Evolutionary conservation across 176 grass and related monocot species (phyloP), one percentile per base, ranked within the genome.

Genomic region (Phragmites australis): DNA sequence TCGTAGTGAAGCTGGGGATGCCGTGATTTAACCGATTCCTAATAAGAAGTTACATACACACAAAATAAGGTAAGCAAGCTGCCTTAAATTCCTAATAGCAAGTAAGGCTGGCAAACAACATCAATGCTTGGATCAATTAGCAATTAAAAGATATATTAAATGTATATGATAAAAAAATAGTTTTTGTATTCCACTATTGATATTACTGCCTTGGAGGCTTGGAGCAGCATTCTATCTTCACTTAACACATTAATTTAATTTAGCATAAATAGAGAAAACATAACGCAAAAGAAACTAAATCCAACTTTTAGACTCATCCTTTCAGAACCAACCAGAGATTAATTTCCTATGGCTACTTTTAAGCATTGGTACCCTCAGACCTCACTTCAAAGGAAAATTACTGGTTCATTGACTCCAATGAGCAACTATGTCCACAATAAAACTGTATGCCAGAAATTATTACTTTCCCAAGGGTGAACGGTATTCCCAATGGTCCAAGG

Each of bases 1-100:
- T 94, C 91, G 34, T 90, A 86, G 31, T 94, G 91, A 88, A 91
- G 91, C 67, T 91, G 88, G 23, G 88, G 88, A 69, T 94, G 85
- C 12, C 76, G 79, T 84, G 88, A 88, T 86, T 91, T 94, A 21
- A 84, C 75, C 4, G 91, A 82, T 86, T 91, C 83, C 85, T 88
- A 76, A 65, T 79, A 85, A 81, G 41, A 90, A 69, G 53, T 72
- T 34, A 34, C 59, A 48, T 37, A 74, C 49, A 59, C 37, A 68
- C 15, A 68, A 30, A 75, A 77, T 41, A 41, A 41, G 13, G 16
- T 79, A 25, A 83, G 54, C 5, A 48, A 65, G 34, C 66, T 79
- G 25, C 44, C 16, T 9, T 11, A 54, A 25, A 70, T 25, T 68
- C 50, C 37, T 30, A 54, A 8, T 43, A 17, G 0, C 12, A 69